phyloP scores from a whole-genome alignment of 495 filamentous ascomycete species.

The Barbatosphaeria neglecta region DNA sequence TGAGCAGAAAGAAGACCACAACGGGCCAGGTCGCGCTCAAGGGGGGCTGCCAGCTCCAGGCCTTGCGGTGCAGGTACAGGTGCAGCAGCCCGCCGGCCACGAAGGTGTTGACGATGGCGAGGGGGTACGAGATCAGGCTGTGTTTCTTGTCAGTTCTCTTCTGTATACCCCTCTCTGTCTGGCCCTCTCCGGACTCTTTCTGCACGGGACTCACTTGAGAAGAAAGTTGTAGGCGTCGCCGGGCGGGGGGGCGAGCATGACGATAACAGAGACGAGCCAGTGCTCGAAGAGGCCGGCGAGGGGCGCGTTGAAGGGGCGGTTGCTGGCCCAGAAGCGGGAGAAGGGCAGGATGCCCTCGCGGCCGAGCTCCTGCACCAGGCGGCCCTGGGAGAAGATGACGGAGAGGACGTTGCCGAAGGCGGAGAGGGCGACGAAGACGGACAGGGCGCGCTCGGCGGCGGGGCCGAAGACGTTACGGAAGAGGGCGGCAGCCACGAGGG shows the following conservation, averaged over 20 bases:
- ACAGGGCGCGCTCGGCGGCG: conserved; percentile 44
- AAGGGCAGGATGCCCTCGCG: conserved; percentile 54
- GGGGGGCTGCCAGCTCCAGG: conserved; percentile 29
- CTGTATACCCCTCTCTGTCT: too few relatives aligned
- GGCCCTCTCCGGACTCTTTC: too few relatives aligned
- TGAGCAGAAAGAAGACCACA: conserved; percentile 34
- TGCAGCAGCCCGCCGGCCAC: conserved; percentile 44
- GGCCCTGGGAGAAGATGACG: conserved; percentile 58
- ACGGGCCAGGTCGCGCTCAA: conserved; percentile 30
- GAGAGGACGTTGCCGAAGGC: conserved; percentile 60
- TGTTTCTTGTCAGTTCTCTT: conserved; percentile 1
- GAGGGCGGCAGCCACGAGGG: conserved; percentile 51
- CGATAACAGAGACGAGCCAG: conserved; percentile 46
- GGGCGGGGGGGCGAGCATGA: conserved; percentile 51
- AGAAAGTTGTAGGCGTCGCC: conserved; percentile 57
- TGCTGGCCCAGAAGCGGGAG: conserved; percentile 51
- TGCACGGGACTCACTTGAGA: conserved; percentile 43
- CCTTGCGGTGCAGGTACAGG: conserved; percentile 40
- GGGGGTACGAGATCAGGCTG: conserved; percentile 49
- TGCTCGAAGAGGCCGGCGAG: conserved; percentile 51
- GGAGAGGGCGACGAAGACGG: conserved; percentile 61
- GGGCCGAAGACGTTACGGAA: conserved; percentile 58
- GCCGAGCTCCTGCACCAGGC: conserved; percentile 54
- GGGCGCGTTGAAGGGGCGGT: conserved; percentile 51
- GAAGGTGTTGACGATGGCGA: conserved; percentile 48